These are phyloP conservation scores for Exophiala mesophila DNA, from an alignment of 2,329 filamentous ascomycete species.

Conservation along the genomic window DNA sequence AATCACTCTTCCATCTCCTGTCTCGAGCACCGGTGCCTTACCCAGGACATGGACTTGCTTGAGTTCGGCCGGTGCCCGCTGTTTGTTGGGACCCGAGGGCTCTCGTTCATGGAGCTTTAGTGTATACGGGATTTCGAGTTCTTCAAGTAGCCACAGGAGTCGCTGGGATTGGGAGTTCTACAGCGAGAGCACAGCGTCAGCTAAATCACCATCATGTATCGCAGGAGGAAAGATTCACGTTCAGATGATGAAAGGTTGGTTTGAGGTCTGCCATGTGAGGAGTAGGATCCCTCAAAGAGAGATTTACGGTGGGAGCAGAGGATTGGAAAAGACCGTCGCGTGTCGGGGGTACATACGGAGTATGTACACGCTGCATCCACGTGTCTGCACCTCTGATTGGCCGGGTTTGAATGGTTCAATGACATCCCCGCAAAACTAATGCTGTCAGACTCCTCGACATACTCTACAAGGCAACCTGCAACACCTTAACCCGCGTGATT, in stretches of 20 bases:
- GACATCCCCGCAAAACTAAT: too few species aligned
- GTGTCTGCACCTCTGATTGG: too few species aligned
- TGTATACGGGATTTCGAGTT: slow-evolving; percentile 73
- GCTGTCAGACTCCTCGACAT: too few species aligned
- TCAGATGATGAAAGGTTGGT: slow-evolving; percentile 23
- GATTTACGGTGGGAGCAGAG: too few species aligned
- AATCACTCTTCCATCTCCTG: slow-evolving; percentile 28
- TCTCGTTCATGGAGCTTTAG: slow-evolving; percentile 70
- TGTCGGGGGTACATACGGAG: too few species aligned
- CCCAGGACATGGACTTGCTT: slow-evolving; percentile 77
- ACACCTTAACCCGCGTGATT: too few species aligned
- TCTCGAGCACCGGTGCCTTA: slow-evolving; percentile 60
- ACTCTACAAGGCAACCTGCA: too few species aligned
- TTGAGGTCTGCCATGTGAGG: slow-evolving; percentile 19
- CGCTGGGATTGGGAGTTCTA: slow-evolving; percentile 67
- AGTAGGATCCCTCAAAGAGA: too few species aligned
- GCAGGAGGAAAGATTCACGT: slow-evolving; percentile 22
- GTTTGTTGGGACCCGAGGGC: slow-evolving; percentile 39
- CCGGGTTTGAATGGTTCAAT: too few species aligned
- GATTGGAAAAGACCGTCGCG: too few species aligned
- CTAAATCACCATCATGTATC: too few species aligned
- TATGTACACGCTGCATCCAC: too few species aligned
- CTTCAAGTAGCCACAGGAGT: slow-evolving; percentile 79
- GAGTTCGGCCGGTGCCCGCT: slow-evolving; percentile 62
- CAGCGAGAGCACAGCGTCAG: neutral